Conservation (phyloP, 768 basidiomycete species). For the Suillus weaverae region DNA sequence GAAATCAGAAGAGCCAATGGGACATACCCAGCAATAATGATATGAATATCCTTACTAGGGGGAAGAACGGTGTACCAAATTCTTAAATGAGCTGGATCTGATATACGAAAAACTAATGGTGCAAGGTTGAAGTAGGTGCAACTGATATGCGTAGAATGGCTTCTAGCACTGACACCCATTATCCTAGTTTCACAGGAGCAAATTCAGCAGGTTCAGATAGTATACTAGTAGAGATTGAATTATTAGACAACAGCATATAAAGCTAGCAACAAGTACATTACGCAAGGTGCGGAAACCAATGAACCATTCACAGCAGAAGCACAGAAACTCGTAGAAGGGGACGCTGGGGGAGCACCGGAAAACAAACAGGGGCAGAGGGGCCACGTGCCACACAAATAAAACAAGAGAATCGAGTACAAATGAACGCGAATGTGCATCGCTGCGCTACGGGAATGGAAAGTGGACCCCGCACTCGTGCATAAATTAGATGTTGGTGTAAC, state of each 20-base stretch:
- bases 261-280: slow-evolving; percentile 4
- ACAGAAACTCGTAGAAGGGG: not conserved
- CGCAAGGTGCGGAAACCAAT: not conserved
- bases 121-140: not conserved
- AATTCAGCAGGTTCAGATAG: not conserved
- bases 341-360: not conserved
- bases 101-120: not conserved
- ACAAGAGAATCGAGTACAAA: not conserved
- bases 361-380: not conserved
- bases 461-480: not conserved
- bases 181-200: not conserved
- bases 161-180: not conserved
- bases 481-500: slow-evolving; percentile 5
- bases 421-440: not conserved
- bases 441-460: slow-evolving; percentile 1
- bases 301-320: slow-evolving; percentile 1
- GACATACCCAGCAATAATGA: too few species aligned
- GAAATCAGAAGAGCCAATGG: too few species aligned
- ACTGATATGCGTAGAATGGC: not conserved
- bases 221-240: not conserved
- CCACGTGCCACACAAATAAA: not conserved
- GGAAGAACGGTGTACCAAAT: too few species aligned
- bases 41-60: too few species aligned
- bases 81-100: too few species aligned
- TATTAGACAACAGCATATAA: slow-evolving; percentile 3